These are phyloP conservation scores for Brassica incana DNA, from an alignment of 345 rosid genomes.

Conservation along the genomic window DNA sequence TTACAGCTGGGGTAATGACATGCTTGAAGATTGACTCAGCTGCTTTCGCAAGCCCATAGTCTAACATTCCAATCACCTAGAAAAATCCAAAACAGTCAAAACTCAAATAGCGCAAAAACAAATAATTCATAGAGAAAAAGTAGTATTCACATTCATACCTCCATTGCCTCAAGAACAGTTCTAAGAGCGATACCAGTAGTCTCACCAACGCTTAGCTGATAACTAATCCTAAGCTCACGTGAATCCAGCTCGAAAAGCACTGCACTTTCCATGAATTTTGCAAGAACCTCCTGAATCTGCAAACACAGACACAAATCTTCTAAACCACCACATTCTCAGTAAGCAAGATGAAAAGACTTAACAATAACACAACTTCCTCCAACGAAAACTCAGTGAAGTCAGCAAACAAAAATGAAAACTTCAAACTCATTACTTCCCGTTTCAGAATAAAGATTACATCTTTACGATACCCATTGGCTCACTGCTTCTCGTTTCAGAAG, in stretches of 20 bases:
- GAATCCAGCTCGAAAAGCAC: conserved; percentile 65
- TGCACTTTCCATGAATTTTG: conserved; percentile 66
- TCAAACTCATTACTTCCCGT: neutral
- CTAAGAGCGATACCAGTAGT: conserved; percentile 54
- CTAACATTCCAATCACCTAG: conserved; percentile 78
- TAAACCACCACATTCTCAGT: conserved; percentile 36
- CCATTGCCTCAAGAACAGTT: conserved; percentile 77
- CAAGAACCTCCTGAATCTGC: conserved; percentile 91
- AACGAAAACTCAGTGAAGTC: neutral
- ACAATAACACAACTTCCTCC: neutral
- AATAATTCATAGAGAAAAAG: neutral
- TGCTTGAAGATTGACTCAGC: conserved; percentile 86
- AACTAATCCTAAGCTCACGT: conserved; percentile 52
- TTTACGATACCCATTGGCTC: neutral
- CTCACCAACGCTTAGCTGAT: conserved; percentile 50
- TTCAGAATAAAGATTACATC: neutral
- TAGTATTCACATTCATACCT: conserved; percentile 46
- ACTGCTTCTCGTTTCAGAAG: neutral
- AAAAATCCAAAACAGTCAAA: conserved; percentile 26
- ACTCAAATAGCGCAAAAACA: neutral
- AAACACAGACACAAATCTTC: conserved; percentile 59
- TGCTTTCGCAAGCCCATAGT: conserved; percentile 86
- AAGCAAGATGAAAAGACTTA: neutral
- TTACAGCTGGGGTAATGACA: conserved; percentile 71
- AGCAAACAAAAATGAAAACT: neutral